phyloP scores from a whole-genome alignment of 2,329 filamentous ascomycete genomes.

The Verticillium nonalfalfae region DNA sequence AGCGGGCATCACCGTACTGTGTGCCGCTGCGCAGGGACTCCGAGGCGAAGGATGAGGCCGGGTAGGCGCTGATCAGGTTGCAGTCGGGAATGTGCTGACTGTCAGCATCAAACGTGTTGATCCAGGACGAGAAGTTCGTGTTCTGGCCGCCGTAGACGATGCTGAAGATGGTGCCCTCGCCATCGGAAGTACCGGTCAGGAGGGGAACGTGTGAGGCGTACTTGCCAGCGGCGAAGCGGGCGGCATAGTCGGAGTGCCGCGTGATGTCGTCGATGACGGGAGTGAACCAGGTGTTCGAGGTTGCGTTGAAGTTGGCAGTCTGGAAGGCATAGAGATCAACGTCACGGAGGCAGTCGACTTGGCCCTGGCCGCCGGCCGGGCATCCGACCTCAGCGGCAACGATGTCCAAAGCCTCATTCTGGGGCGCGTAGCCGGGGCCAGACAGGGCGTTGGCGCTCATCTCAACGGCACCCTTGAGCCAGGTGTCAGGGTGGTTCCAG shows the following conservation, averaged over 20 bases:
- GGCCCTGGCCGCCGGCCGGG: slow-evolving; percentile 17
- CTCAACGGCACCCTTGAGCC: slow-evolving; percentile 28
- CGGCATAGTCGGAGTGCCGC: slow-evolving; percentile 22
- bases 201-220: slow-evolving; percentile 27
- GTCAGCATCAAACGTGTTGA: slow-evolving; percentile 30
- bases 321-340: slow-evolving; percentile 21
- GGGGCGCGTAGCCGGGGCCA: slow-evolving; percentile 28
- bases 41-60: slow-evolving; percentile 23
- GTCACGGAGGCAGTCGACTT: slow-evolving; percentile 29
- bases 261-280: slow-evolving; percentile 27
- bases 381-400: slow-evolving; percentile 30
- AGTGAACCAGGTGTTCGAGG: slow-evolving; percentile 34
- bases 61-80: slow-evolving; percentile 24
- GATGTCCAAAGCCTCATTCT: slow-evolving; percentile 26
- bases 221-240: slow-evolving; percentile 14
- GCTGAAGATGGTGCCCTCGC: slow-evolving; percentile 28
- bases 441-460: slow-evolving; percentile 36
- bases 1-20: slow-evolving; percentile 38
- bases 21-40: slow-evolving; percentile 32
- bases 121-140: slow-evolving; percentile 21
- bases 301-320: slow-evolving; percentile 23
- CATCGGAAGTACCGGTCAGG: slow-evolving; percentile 25
- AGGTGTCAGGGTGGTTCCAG: slow-evolving; percentile 30
- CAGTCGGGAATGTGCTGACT: slow-evolving; percentile 27
- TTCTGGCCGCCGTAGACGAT: slow-evolving; percentile 25